These are phyloP conservation scores for Artemisia annua DNA, from an alignment of 129 eudicot species.

Conservation along the genomic window DNA sequence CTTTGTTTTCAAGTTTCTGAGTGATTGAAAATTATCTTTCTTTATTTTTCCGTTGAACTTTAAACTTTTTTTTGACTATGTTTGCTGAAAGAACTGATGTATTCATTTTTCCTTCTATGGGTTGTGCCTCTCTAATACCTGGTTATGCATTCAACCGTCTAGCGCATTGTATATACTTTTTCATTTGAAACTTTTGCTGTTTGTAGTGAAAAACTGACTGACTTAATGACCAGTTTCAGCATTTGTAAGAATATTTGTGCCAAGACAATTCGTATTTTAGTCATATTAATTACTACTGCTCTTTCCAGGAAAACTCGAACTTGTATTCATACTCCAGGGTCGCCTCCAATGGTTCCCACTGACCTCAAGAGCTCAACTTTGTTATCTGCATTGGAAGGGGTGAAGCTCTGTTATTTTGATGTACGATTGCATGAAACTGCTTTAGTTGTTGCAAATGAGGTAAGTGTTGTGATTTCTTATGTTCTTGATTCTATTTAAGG, in stretches of 20 bases:
- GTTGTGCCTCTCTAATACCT: too few relatives aligned
- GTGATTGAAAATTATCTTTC: not conserved
- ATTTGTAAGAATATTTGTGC: constrained; percentile 7
- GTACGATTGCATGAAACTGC: constrained; percentile 79
- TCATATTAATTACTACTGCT: not conserved
- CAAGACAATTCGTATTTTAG: not conserved
- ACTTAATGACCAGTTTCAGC: constrained; percentile 13
- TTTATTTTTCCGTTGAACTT: not conserved
- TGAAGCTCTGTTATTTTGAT: constrained; percentile 72
- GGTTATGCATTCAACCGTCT: not conserved
- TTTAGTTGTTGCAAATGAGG: constrained; percentile 74
- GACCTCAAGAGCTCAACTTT: constrained; percentile 64
- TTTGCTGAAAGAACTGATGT: not conserved
- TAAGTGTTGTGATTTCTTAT: constrained; percentile 32
- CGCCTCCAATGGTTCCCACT: constrained; percentile 74
- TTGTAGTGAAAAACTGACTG: not conserved
- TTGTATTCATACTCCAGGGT: constrained; percentile 89
- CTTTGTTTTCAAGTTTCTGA: not conserved
- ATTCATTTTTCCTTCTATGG: not conserved
- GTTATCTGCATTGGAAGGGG: constrained; percentile 63
- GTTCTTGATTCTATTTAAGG: not conserved
- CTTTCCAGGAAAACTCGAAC: constrained; percentile 88
- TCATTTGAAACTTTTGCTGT: not conserved
- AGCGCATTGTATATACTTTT: not conserved
- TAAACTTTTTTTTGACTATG: not conserved